Evolutionary conservation across 192 early-diverging fungal genomes (phyloP).

Genomic region (Coemansia sp.): DNA sequence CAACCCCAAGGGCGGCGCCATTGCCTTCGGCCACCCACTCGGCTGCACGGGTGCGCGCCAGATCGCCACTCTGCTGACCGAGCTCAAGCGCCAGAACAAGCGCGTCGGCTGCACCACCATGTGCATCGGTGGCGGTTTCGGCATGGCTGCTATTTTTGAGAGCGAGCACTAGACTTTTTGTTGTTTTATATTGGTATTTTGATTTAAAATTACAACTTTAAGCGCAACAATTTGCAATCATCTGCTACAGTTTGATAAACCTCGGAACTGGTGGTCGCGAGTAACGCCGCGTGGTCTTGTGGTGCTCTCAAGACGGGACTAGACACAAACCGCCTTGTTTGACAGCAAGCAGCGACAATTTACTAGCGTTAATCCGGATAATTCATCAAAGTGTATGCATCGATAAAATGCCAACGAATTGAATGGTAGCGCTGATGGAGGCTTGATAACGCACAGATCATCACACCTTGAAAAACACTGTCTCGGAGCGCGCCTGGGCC

Average conservation of each 20-base stretch:
- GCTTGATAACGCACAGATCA: not conserved
- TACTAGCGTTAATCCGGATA: too few relatives aligned
- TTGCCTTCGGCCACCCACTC: constrained; percentile 95
- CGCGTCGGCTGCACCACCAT: constrained; percentile 85
- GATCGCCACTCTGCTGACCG: constrained; percentile 90
- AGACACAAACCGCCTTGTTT: too few relatives aligned
- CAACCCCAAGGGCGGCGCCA: constrained; percentile 98
- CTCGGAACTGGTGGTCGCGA: too few relatives aligned
- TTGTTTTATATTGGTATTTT: not conserved
- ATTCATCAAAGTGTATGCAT: too few relatives aligned
- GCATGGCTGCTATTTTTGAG: constrained; percentile 85
- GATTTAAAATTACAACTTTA: too few relatives aligned
- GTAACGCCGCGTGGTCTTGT: too few relatives aligned
- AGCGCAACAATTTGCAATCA: too few relatives aligned
- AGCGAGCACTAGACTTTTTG: constrained; percentile 54
- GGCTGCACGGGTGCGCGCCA: constrained; percentile 95
- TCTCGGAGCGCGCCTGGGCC: not conserved
- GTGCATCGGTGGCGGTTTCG: constrained; percentile 92
- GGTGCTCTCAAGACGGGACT: too few relatives aligned
- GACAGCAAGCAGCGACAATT: too few relatives aligned
- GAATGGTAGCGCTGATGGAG: not conserved
- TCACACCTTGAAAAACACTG: not conserved
- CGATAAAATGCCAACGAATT: not conserved
- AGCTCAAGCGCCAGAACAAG: constrained; percentile 84
- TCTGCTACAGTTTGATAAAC: too few relatives aligned